Base-by-base conservation (phyloP, 495 filamentous ascomycete genomes). In the Sabuloglossum arenarium region DNA sequence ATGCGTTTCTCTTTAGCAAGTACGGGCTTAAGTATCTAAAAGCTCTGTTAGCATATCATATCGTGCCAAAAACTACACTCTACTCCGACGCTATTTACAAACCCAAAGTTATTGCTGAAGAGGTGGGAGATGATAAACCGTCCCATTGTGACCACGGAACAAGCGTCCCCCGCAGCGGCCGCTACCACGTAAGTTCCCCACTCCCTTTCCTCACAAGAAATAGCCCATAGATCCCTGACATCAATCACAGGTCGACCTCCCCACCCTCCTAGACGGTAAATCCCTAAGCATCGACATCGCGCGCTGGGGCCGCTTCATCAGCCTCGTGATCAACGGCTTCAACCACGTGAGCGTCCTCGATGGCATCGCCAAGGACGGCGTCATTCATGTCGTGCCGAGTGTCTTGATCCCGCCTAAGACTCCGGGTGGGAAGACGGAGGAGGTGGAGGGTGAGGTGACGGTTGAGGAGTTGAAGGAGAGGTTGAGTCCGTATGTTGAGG, bases 71-170 rank as follows among this genome's bases (percentile, higher is more conserved):
- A 59, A 74, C 80, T 60, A 89, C 85, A 1, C 67, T 96, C 2
- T 94, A 94, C 66, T 83, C 82, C 21, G 89, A 94, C 67, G 83
- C 75, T 19, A 85, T 73, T 62, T 86, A 87, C 66, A 71, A 73
- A 11, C 59, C 43, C 19, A 12, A 37, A 68, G 14, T n/a, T n/a
- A 68, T 71, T 53, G 61, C 55, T 8, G 34, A 50, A 0, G 52
- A 68, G 16, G 63, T 21, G 39, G 39, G 21, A 14, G 28, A 19
- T n/a, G 61, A 47, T 24, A 47, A 8, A 39, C 8, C 12, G 45
- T 8, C 45, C 10, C 8, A 23, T 11, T 34, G 60, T n/a, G 21
- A 54, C 61, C 6, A 39, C 59, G 43, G 54, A 56, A 31, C 59
- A 61, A 29, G 47, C 16, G 1, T 29, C 29, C 66, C 65, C n/a